Percentiles rank a stretch among this genome's conserved stretches.
Conservation (phyloP, 2,329 filamentous ascomycete genomes). For the Anthostomella pinea region DNA sequence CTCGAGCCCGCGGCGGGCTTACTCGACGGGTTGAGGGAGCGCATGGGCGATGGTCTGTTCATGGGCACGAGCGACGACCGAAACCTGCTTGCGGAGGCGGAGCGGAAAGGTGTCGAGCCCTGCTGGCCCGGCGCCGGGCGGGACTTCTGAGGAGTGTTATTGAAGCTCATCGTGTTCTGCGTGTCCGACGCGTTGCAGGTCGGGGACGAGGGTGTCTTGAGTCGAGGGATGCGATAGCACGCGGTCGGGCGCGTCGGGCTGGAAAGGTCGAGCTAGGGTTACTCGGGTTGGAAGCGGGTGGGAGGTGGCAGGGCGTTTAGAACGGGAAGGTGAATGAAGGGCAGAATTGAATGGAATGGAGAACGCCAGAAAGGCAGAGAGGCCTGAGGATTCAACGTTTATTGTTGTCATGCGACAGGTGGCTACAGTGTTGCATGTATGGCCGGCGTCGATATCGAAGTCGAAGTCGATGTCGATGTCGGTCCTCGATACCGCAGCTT, state of each 20-base stretch:
- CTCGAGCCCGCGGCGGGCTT: slow-evolving; percentile 20
- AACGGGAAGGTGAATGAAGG: too few species aligned
- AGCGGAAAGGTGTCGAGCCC: slow-evolving; percentile 30
- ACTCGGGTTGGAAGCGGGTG: not conserved
- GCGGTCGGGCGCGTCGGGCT: slow-evolving; percentile 7
- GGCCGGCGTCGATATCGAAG: too few species aligned
- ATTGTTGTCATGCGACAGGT: too few species aligned
- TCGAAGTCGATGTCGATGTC: too few species aligned
- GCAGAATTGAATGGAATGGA: too few species aligned
- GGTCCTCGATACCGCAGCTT: too few species aligned
- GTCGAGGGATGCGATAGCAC: not conserved
- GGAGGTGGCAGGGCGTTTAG: too few species aligned
- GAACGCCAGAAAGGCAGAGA: too few species aligned
- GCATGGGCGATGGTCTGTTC: slow-evolving; percentile 24
- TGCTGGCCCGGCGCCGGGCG: slow-evolving; percentile 27
- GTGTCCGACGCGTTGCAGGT: slow-evolving; percentile 4
- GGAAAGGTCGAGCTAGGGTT: not conserved
- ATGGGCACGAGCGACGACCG: slow-evolving; percentile 34
- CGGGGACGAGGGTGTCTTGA: not conserved
- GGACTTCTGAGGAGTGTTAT: slow-evolving; percentile 27
- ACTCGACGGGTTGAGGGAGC: slow-evolving; percentile 17
- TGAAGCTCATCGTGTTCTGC: slow-evolving; percentile 27
- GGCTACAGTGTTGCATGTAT: too few species aligned
- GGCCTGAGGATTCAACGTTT: too few species aligned
- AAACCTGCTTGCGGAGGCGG: slow-evolving; percentile 28